These are phyloP conservation scores for Sporobolus alterniflorus DNA, from an alignment of 202 grass and related monocot species.

Conservation along the genomic window DNA sequence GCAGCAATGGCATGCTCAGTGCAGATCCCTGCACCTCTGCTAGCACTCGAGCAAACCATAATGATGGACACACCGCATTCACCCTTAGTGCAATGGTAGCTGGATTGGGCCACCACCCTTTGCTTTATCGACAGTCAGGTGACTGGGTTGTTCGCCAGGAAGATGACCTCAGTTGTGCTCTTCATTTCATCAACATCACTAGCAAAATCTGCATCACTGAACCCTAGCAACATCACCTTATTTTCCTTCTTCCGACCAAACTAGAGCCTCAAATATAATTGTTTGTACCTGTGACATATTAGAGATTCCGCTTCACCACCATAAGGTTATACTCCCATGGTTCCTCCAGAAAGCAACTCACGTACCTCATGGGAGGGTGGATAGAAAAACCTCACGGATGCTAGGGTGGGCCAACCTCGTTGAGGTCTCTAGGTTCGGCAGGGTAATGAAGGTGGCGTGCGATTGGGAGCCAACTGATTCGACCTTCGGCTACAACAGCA, in stretches of 20 bases:
- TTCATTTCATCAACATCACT: neutral
- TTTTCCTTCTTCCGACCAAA: neutral
- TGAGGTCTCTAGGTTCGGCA: too few species aligned
- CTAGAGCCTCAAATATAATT: neutral
- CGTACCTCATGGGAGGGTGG: too few species aligned
- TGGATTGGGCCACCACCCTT: neutral
- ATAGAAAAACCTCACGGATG: too few species aligned
- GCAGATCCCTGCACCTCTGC: neutral
- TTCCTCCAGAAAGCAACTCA: neutral
- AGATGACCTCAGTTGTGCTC: neutral
- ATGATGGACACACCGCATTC: neutral
- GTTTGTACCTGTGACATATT: neutral
- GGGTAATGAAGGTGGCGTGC: too few species aligned
- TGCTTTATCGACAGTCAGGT: neutral
- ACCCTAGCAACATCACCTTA: neutral
- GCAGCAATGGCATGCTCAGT: neutral
- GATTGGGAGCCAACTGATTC: too few species aligned
- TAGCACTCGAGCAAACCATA: neutral
- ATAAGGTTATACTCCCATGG: neutral
- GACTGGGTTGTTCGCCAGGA: neutral
- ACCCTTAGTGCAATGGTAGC: too few species aligned
- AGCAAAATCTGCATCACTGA: neutral
- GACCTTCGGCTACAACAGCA: too few species aligned
- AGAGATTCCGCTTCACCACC: neutral
- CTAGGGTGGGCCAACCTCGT: too few species aligned